Conservation (phyloP, 1,284 basidiomycete genomes). For the Sporisorium exsertum region DNA sequence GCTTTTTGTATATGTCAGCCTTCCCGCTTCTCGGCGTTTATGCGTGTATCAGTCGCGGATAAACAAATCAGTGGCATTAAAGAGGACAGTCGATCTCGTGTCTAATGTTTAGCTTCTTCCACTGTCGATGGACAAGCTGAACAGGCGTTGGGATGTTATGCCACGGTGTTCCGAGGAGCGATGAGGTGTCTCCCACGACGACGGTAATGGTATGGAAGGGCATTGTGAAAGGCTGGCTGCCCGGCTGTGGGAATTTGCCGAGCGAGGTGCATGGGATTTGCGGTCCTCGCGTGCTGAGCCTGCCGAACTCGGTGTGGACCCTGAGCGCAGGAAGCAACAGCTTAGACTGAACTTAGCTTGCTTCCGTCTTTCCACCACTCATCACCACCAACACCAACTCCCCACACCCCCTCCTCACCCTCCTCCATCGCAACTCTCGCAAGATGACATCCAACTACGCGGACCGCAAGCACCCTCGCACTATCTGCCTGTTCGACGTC, state of each 20-base stretch:
- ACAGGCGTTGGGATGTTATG: no score
- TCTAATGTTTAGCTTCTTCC: no score
- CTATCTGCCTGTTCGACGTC: constrained; percentile 68
- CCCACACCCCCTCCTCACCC: neutral
- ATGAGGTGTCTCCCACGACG: neutral
- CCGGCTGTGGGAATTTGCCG: neutral
- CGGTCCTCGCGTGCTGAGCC: no score
- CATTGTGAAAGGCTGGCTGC: no score
- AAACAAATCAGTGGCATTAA: no score
- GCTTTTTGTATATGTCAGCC: neutral
- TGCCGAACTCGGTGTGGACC: neutral
- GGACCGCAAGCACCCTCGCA: constrained; percentile 54
- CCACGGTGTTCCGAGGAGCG: neutral
- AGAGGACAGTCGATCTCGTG: no score
- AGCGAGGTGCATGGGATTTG: neutral
- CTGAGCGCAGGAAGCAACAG: neutral
- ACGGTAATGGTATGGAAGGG: neutral
- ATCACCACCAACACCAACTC: neutral
- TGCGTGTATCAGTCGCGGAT: neutral
- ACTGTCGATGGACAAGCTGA: neutral
- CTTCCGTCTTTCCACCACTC: neutral
- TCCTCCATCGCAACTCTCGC: neutral
- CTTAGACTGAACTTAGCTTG: neutral
- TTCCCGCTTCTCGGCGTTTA: constrained; percentile 13
- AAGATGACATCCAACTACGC: constrained; percentile 29